phyloP scores from a whole-genome alignment of 305 asterid species.

The Solanum aculeatissimum region DNA sequence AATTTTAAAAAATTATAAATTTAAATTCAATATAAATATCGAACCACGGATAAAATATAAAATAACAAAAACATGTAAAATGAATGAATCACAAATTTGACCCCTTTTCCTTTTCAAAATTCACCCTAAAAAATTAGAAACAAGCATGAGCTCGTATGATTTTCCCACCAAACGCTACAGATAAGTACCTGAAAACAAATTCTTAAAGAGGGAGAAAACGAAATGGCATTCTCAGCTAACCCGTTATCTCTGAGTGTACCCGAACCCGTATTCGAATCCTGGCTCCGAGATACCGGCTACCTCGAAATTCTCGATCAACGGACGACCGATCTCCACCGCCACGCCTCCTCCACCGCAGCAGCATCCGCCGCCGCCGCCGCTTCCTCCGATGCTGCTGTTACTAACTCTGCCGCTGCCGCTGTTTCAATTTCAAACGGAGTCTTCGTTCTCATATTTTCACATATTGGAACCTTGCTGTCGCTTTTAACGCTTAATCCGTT shows the following conservation, averaged over 20 bases:
- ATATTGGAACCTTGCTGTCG: slow-evolving; percentile 52
- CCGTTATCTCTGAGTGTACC: slow-evolving; percentile 88
- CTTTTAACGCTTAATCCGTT: slow-evolving; percentile 71
- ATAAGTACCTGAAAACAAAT: neutral
- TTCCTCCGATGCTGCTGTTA: neutral
- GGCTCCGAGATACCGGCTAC: slow-evolving; percentile 94
- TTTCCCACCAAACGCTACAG: neutral
- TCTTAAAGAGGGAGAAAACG: neutral
- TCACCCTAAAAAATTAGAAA: neutral
- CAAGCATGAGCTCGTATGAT: neutral
- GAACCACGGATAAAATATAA: no score
- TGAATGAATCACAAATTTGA: neutral
- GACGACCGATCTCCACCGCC: slow-evolving; percentile 76
- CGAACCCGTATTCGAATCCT: slow-evolving; percentile 76
- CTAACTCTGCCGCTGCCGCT: slow-evolving; percentile 9
- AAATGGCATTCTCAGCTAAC: slow-evolving; percentile 69
- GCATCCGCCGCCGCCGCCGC: slow-evolving; percentile 6
- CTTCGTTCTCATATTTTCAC: slow-evolving; percentile 26
- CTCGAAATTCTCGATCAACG: slow-evolving; percentile 91
- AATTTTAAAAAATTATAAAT: no score
- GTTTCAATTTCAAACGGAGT: slow-evolving; percentile 18
- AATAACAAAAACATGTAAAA: no score
- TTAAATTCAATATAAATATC: no score
- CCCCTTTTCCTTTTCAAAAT: neutral
- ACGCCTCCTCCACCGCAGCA: slow-evolving; percentile 33